Base-by-base conservation (phyloP, 495 filamentous ascomycete species). In the Recurvomyces mirabilis region DNA sequence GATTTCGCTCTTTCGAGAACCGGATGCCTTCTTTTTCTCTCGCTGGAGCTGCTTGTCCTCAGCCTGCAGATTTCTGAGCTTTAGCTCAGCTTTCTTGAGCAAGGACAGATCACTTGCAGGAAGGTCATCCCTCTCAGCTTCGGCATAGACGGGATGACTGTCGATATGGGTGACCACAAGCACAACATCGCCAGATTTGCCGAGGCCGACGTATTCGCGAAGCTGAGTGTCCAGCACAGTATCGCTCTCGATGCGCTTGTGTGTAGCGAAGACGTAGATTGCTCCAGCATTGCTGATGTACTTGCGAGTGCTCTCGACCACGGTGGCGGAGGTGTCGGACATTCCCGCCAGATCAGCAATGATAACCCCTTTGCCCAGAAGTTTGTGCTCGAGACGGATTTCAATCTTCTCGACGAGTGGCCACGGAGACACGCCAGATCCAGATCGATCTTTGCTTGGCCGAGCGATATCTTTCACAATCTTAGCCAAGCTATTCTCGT, bases 101-200 rank as follows among this genome's bases (percentile, higher is more conserved):
- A 26, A 7, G 9, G 4, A 10, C n/a, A 12, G n/a, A 15, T 48
- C 37, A 5, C 15, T 23, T 5, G 21, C 45, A 12, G 37, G 15
- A 4, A 48, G 45, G 3, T 34, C 38, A 12, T 12, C 28, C 4
- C n/a, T 13, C 5, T 41, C 37, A 3, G 36, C 14, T 4, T 48
- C 37, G 5, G 26, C 35, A 13, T 33, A 13, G 3, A 15, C 3
- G 4, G 4, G 13, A 12, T 40, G 5, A 3, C 20, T 23, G 30
- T 48, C 45, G 36, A 48, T 48, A 5, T 10, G 29, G n/a, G 45
- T 48, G 21, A 48, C 37, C 2, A 48, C 15, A 18, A 41, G 36
- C 14, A 28, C 23, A 14, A 25, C 34, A 19, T 26, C 26, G 19
- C 35, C 4, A 36, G 35, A 19, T 21, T 48, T 41, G 5, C 36